Percentiles rank a stretch among this genome's conserved stretches.
Evolutionary conservation across 2,329 filamentous ascomycete species (phyloP).

Genomic region (Microsporum ferrugineum): DNA sequence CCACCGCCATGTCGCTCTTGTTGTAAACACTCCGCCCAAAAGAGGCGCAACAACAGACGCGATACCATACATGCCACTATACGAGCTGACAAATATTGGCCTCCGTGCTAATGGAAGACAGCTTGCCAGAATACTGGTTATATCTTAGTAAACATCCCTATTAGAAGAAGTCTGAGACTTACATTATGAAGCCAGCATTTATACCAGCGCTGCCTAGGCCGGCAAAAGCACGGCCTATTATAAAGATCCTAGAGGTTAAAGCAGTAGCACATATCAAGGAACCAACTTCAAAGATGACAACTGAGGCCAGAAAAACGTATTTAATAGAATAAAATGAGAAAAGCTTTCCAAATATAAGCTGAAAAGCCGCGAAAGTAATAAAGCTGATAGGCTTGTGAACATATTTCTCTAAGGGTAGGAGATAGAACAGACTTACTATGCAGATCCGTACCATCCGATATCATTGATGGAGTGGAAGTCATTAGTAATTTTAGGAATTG

Average conservation of each 20-base stretch:
- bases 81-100: constrained; percentile 10
- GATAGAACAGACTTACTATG: constrained; percentile 20
- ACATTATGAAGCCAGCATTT: constrained; percentile 28
- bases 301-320: constrained; percentile 20
- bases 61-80: constrained; percentile 11
- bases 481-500: constrained; percentile 26
- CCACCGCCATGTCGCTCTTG: constrained; percentile 11
- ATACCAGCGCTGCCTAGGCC: constrained; percentile 30
- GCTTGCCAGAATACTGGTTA: constrained; percentile 13
- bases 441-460: constrained; percentile 28
- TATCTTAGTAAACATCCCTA: constrained; percentile 24
- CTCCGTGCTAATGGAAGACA: constrained; percentile 6
- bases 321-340: constrained; percentile 33
- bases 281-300: constrained; percentile 21
- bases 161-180: constrained; percentile 14
- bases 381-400: constrained; percentile 25
- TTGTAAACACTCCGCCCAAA: constrained; percentile 12
- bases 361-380: constrained; percentile 16
- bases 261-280: constrained; percentile 17
- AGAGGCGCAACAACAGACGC: constrained; percentile 11
- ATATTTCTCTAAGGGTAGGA: constrained; percentile 14
- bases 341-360: constrained; percentile 28
- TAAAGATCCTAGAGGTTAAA: background rate
- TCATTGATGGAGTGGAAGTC: constrained; percentile 25
- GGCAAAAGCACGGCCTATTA: constrained; percentile 26